Evolutionary conservation across 2,329 filamentous ascomycete genomes (phyloP).

Genomic region (Macrophomina pseudophaseolina): DNA sequence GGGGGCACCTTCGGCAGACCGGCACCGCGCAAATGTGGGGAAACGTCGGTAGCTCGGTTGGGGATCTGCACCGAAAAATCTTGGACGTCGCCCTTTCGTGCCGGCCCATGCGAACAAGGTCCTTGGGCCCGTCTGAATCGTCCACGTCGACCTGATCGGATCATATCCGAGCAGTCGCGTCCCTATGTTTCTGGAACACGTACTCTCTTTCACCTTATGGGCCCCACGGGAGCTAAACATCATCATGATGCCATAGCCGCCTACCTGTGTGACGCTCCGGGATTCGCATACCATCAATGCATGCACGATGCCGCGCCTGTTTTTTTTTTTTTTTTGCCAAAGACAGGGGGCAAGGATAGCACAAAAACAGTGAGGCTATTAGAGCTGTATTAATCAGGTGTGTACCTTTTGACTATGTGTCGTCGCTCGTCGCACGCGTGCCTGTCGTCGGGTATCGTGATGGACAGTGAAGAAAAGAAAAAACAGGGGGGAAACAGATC

Average conservation of each 20-base stretch:
- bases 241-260: constrained; percentile 12
- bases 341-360: background rate
- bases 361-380: background rate
- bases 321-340: background rate
- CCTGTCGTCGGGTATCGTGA: constrained; percentile 1
- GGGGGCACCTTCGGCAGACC: constrained; percentile 1
- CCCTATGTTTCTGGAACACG: background rate
- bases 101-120: background rate
- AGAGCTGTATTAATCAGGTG: constrained; percentile 8
- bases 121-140: background rate
- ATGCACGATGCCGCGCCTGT: background rate
- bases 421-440: constrained; percentile 15
- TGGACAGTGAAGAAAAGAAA: constrained; percentile 14
- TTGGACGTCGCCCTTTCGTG: background rate
- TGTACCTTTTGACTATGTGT: background rate
- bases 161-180: background rate
- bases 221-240: background rate
- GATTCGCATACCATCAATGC: background rate
- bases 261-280: background rate
- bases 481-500: background rate
- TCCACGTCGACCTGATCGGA: background rate
- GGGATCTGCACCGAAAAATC: constrained; percentile 2
- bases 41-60: background rate
- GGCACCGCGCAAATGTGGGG: constrained; percentile 9
- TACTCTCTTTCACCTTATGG: background rate